Base-by-base conservation (phyloP, 352 stramenopile genomes). In the Phytophthora agathidicida region DNA sequence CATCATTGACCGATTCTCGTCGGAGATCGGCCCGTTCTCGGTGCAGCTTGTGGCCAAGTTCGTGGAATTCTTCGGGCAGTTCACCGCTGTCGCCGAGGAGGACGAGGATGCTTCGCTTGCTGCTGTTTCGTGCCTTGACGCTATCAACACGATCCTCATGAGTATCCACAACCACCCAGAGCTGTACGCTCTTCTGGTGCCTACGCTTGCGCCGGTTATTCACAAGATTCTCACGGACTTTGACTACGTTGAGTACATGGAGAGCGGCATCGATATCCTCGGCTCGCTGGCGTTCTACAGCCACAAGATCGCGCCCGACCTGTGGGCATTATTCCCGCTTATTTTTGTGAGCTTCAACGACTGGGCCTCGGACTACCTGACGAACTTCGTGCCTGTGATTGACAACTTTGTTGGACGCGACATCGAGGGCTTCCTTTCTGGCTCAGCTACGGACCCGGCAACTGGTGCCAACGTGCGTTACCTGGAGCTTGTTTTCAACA, bases 241-340 rank as follows among this genome's bases (percentile, higher is more conserved):
- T 55, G 94, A 99, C 64, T 98, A 94, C 58, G 90, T 98, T 58
- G 97, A 99, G 77, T 99, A 98, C 81, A 90, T 99, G 66, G 97
- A 99, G 70, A 97, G 91, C 58, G 94, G 86, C 9, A 77, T 99
- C 19, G 96, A 99, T 61, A 98, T 98, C 28, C 72, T 99, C 33
- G 96, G 92, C 26, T 98, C 97, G 65, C 69, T 99, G 22, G 97
- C 96, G 14, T 99, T 98, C 61, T 98, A 98, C 81, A 94, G 89
- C 63, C 73, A 91, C 7, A 85, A 90, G 60, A 95, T 99, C 48
- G 93, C 91, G 19, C 79, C 85, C n/a, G 69, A 91, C 59, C 73
- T 99, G 19, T 99, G 96, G 97, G 73, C 89, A 55, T 77, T 97
- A n/a, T 99, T 98, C 80, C 95, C 96, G 23, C 83, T 98, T 16